Base-by-base conservation (phyloP, 441 rosid species). In the Biscutella laevigata region DNA sequence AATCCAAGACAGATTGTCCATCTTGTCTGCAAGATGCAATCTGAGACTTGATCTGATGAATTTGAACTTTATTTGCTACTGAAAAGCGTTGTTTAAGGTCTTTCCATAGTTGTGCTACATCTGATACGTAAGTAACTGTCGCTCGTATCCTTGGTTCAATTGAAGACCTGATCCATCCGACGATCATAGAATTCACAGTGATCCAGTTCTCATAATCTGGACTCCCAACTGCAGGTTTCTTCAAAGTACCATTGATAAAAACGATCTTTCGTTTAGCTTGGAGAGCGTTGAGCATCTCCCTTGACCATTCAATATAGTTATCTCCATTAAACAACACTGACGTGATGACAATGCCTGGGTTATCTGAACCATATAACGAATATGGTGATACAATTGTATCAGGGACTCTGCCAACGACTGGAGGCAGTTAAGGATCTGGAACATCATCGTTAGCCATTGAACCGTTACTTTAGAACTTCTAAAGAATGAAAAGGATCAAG, bases 181-280 rank as follows among this genome's bases (percentile, higher is more conserved):
- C 1, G 8, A 34, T 13, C 38, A 34, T 34, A 1, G 38, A 34
- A 0, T 34, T 34, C 0, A 34, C 5, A 0, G 8, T 6, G 0
- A 11, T 1, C 38, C 38, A 34, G 6, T 34, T 34, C 6, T 34
- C 1, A 2, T 11, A 5, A 3, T 34, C 7, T 1, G 15, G 7
- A 6, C 13, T 15, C 0, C 1, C 6, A 0, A 0, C 0, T 2
- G 38, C 0, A 0, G 8, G 38, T 13, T 34, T 34, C 4, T 4
- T 2, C 3, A 11, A 2, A 4, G 14, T 6, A 0, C 17, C 16
- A 34, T 34, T 34, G 38, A 34, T 12, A 2, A 34, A 12, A 2
- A 15, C 14, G 3, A 13, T 12, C 1, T 34, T 33, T 0, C 15
- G 3, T 32, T 32, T 32, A n/a, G 15, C 15, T 32, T 32, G 36